Base-by-base conservation (phyloP, 1,139 yeast genomes). In the Suhomyces panamericanus region DNA sequence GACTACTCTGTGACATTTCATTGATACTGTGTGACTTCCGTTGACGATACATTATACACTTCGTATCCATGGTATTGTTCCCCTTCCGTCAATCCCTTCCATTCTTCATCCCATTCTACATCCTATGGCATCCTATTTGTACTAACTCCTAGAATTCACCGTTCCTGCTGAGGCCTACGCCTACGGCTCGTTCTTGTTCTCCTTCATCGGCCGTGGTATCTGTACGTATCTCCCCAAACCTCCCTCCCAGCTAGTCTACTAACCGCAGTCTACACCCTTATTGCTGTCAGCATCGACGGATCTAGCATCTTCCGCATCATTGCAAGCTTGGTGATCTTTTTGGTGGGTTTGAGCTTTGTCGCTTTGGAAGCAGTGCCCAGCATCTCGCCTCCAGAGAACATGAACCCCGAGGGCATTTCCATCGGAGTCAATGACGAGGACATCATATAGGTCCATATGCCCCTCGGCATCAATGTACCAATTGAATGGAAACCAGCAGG, bases 171-270 rank as follows among this genome's bases (percentile, higher is more conserved):
- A 81, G 53, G 79, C 90, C 9, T 76, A 81, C 54, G 76, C 80
- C 12, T 88, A 83, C 60, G 93, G 86, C 15, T 86, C 95, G 2
- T 89, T 90, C 58, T 70, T 87, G 54, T 87, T 86, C 62, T 87
- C 95, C 13, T 89, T 89, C 59, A 66, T 87, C 14, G 96, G 96
- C 5, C 78, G 96, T 57, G 96, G 96, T 16, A 60, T 82, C 12
- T 80, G 81, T 77, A 70, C 46, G 81, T 75, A 57, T 51, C 24
- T 14, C 20, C 15, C n/a, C 2, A 4, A 17, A 17, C 16, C 6
- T 15, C 22, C n/a, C 24, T 10, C 35, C 29, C 52, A 57, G 17
- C 5, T n/a, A n/a, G 59, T 60, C 27, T 54, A 58, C 61, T 61
- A 56, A 61, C 60, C 27, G 12, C 52, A 67, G 83, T 86, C 57